Evolutionary conservation across 1,284 basidiomycete species (phyloP).

Genomic region (Pseudozyma thailandica): DNA sequence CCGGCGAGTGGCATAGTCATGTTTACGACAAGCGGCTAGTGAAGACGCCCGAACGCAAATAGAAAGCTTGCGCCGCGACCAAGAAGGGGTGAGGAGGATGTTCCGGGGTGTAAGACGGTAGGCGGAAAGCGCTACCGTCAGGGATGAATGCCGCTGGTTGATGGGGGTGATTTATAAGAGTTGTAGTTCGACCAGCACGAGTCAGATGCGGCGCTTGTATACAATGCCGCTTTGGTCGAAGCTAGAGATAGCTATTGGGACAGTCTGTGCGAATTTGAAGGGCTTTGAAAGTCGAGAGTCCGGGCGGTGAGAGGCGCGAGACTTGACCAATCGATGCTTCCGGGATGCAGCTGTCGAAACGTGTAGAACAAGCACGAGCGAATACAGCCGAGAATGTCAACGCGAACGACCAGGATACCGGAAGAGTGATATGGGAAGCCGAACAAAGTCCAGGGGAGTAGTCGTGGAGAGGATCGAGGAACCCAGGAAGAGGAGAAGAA

Average conservation of each 20-base stretch:
- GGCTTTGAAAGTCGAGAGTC: not conserved
- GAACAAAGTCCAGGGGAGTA: not conserved
- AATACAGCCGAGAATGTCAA: too few species aligned
- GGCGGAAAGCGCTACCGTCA: constrained; percentile 4
- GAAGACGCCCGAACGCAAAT: too few species aligned
- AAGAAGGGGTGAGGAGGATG: not conserved
- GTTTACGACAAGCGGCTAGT: constrained; percentile 34
- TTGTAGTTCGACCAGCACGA: constrained; percentile 11
- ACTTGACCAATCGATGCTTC: not conserved
- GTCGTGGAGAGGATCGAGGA: not conserved
- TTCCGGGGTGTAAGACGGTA: constrained; percentile 2
- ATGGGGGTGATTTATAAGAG: constrained; percentile 38
- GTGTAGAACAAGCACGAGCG: not conserved
- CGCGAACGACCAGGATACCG: too few species aligned
- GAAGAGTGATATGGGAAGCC: not conserved
- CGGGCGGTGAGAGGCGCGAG: not conserved
- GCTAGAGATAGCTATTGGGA: too few species aligned
- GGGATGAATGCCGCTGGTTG: constrained; percentile 36
- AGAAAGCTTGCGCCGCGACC: not conserved
- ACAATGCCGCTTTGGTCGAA: not conserved
- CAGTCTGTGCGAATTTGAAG: not conserved
- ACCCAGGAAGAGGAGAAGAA: not conserved
- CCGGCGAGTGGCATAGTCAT: constrained; percentile 44
- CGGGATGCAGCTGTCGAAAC: not conserved
- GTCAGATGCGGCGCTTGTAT: constrained; percentile 11